Base-by-base conservation (phyloP, 495 filamentous ascomycete genomes). In the Cetradonia linearis region DNA sequence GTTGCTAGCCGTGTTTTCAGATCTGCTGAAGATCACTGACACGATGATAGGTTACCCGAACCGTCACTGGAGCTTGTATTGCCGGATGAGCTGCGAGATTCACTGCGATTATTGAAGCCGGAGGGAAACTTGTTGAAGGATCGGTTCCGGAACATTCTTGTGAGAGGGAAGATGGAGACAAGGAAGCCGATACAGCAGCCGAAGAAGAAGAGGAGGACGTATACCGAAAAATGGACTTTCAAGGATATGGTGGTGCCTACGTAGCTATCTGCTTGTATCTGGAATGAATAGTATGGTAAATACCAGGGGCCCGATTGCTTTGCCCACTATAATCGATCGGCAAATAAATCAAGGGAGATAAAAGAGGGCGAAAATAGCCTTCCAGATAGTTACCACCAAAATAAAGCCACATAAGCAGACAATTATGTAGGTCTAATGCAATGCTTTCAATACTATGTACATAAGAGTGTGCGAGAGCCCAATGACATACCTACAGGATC, bases 211-310 rank as follows among this genome's bases (percentile, higher is more conserved):
- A 88, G 83, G 78, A 83, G 74, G 66, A 85, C 83, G 70, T 69
- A 83, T 28, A 96, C 89, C 18, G 94, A 96, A 81, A 97, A 96
- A 74, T 98, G 93, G 93, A 78, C 84, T 56, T 88, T 92, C 70
- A 97, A 97, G 76, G 93, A 98, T 71, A 97, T 95, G 75, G 81
- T 81, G 70, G 71, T 84, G 9, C 75, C 75, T 37, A 38, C 47
- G 23, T 62, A 47, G 16, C 8, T 11, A 14, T 27, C 23, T 8
- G 11, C n/a, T n/a, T n/a, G n/a, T n/a, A n/a, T n/a, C n/a, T n/a
- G n/a, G n/a, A n/a, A n/a, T n/a, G n/a, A n/a, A n/a, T n/a, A n/a
- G n/a, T n/a, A n/a, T n/a, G n/a, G n/a, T n/a, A n/a, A n/a, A n/a
- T n/a, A n/a, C n/a, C n/a, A n/a, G n/a, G n/a, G n/a, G n/a, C n/a